These are phyloP conservation scores for Fimicolochytrium jonesii DNA, from an alignment of 192 early-diverging fungal genomes.

Conservation along the genomic window DNA sequence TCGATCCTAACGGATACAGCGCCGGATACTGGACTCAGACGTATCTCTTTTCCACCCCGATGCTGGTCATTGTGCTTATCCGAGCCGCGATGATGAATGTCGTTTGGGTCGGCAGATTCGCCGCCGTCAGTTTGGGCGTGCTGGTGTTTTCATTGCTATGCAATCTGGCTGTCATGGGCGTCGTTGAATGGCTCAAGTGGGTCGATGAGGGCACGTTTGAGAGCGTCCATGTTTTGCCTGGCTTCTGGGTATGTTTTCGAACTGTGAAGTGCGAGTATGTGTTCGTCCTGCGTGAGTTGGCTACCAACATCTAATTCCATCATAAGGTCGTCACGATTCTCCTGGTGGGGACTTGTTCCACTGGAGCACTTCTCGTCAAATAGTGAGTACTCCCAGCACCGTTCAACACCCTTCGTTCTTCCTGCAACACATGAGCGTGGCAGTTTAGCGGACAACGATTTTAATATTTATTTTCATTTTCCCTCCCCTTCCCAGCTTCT, in stretches of 20 bases:
- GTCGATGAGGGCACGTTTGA: slow-evolving; percentile 29
- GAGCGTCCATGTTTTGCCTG: slow-evolving; percentile 26
- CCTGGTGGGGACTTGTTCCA: background rate
- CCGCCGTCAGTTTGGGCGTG: slow-evolving; percentile 27
- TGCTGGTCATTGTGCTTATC: slow-evolving; percentile 41
- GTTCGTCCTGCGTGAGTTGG: background rate
- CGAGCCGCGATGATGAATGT: slow-evolving; percentile 27
- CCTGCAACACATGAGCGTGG: background rate
- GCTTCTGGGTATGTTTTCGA: slow-evolving; percentile 35
- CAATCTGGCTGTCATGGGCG: slow-evolving; percentile 29
- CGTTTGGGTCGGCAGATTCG: slow-evolving; percentile 29
- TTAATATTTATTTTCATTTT: background rate
- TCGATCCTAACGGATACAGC: slow-evolving; percentile 23
- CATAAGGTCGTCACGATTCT: slow-evolving; percentile 11
- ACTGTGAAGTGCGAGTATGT: too few species aligned
- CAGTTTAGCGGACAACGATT: background rate
- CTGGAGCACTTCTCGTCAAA: background rate
- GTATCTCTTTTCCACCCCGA: slow-evolving; percentile 42
- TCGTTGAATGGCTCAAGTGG: slow-evolving; percentile 29
- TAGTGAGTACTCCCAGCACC: slow-evolving; percentile 11
- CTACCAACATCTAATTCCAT: slow-evolving; percentile 13
- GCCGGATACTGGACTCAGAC: slow-evolving; percentile 44
- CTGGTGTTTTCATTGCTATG: slow-evolving; percentile 20
- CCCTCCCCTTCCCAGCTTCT: slow-evolving; percentile 9
- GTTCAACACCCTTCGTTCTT: too few species aligned